Evolutionary conservation across 2,329 filamentous ascomycete species (phyloP), one percentile per base, ranked within the genome.

Genomic region (Talaromyces piceae): DNA sequence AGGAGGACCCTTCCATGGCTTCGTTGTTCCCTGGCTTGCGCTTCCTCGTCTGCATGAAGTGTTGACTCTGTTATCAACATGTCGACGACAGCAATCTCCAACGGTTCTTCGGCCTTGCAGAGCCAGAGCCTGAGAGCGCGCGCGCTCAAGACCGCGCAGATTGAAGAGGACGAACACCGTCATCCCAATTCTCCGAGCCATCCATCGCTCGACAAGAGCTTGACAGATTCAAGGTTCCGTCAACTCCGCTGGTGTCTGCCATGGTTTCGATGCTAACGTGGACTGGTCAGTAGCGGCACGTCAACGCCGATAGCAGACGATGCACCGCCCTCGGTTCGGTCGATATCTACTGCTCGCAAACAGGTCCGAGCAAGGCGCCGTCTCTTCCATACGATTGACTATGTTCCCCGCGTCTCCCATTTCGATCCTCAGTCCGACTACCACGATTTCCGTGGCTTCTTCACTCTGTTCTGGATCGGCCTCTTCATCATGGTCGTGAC

Each of bases 391-490:
- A 93, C 88, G 20, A 90, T 95, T 65, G 88, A 95, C 63, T 98
- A 91, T 72, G 81, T 88, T 37, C 85, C 87, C 54, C 86, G 93
- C 52, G 85, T 97, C 20, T 97, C 91, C 16, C 91, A 98, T 72
- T 95, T 98, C 66, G 93, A 98, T 65, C 90, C 91, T 0, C 79
- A 82, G 46, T 95, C 88, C 69, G 90, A 95, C 63, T 91, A 97
- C 67, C 84, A 84, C 63, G 90, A 98, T 70, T 98, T 98, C 67
- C 83, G 89, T 61, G 93, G 93, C 65, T 98, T 98, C 79, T 98
- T 96, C 73, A 88, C 93, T 49, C 80, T 98, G 31, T 98, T 98
- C 73, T 98, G 93, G 93, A 91, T 98, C 58, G 89, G 89, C 8
- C 77, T 98, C 54, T 88, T 88, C 59, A 95, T 98, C 68, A 95